Base-by-base conservation (phyloP, 441 rosid genomes). In the Geranium incanum region DNA sequence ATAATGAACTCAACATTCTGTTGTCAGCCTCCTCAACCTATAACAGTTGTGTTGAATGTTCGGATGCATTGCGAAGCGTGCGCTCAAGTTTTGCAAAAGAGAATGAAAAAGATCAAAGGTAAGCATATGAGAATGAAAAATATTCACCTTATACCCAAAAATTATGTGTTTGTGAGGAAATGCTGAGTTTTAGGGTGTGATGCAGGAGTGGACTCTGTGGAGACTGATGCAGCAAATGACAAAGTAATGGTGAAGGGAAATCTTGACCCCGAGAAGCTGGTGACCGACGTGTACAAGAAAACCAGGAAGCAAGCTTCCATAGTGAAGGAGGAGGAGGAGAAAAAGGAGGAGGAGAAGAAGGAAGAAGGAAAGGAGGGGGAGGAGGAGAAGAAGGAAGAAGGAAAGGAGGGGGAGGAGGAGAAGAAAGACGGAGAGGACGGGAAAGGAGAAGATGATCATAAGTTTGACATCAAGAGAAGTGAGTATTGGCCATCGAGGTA, bases 31-130 rank as follows among this genome's bases (percentile, higher is more conserved):
- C 84, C 84, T 33, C 66, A 81, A 4, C 72, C 72, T 50, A 67
- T 75, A 13, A 84, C 85, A 19, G 80, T 80, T 5, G 80, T 75
- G 41, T 23, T 82, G 78, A 84, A 82, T 9, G 72, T 84, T 38
- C 73, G 79, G 36, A 84, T 84, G 87, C 85, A 84, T 43, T 82
- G 85, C 2, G 87, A 84, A 67, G 85, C 85, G 50, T 84, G 87
- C 36, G 84, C 87, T 67, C 82, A 78, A 68, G 79, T 13, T 68
- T 37, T 84, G 9, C 79, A 62, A 57, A 84, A 75, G 60, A 78
- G 80, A 11, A 79, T 84, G 52, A 60, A 57, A 60, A 82, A 80
- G 69, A 77, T 82, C 33, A 15, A 77, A 80, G 87, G 87, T 82
- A 76, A 55, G 41, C 33, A 71, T 52, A 23, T 23, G 33, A 23